Evolutionary conservation across 2,329 filamentous ascomycete genomes (phyloP).

Genomic region (Clarireedia monteithiana): DNA sequence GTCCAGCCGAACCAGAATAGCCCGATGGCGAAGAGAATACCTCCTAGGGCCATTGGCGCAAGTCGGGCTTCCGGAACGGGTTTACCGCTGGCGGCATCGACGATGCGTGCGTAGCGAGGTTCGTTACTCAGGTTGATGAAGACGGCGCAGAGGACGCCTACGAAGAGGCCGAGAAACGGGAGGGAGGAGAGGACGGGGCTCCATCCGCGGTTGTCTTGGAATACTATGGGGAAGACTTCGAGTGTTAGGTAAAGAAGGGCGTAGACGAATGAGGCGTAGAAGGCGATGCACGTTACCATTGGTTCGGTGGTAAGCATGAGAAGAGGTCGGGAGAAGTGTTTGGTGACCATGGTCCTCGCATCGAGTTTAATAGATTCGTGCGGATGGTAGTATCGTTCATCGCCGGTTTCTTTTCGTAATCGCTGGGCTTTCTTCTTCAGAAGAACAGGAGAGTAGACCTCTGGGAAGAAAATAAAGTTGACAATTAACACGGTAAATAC

Average conservation of each 20-base stretch:
- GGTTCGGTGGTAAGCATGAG: conserved; percentile 49
- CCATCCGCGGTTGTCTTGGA: conserved; percentile 52
- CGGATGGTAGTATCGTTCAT: conserved; percentile 19
- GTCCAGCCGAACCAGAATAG: conserved; percentile 29
- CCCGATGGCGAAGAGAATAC: conserved; percentile 23
- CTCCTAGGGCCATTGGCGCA: conserved; percentile 39
- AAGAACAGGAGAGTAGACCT: conserved; percentile 41
- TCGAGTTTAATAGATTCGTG: conserved; percentile 23
- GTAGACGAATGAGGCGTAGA: conserved; percentile 67
- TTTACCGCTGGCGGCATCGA: conserved; percentile 30
- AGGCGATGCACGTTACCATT: conserved; percentile 55
- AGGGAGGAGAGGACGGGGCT: conserved; percentile 50
- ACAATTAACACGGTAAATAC: conserved; percentile 36
- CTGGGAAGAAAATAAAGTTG: conserved; percentile 34
- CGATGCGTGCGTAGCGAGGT: conserved; percentile 21
- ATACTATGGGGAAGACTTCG: conserved; percentile 55
- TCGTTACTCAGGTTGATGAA: conserved; percentile 38
- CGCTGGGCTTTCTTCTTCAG: conserved; percentile 29
- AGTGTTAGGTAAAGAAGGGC: conserved; percentile 59
- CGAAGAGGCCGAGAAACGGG: conserved; percentile 46
- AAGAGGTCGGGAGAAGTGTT: conserved; percentile 28
- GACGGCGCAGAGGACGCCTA: conserved; percentile 39
- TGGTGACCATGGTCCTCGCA: conserved; percentile 24
- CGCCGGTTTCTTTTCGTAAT: conserved; percentile 29
- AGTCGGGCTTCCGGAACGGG: conserved; percentile 38